phyloP scores from a whole-genome alignment of 805 yeast species.

The Saturnispora zaruensis region DNA sequence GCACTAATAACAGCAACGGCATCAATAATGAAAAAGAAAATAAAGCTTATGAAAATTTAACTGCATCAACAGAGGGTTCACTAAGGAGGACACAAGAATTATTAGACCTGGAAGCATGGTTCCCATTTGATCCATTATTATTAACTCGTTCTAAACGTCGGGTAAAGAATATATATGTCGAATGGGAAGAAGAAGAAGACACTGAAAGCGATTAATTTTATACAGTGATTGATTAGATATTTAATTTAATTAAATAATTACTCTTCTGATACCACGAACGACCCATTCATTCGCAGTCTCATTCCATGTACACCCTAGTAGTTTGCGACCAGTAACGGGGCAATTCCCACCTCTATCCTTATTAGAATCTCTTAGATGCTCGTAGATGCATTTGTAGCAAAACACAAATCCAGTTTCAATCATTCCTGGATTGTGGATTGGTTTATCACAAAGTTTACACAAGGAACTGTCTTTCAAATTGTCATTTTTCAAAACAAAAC shows the following conservation, averaged over 20 bases:
- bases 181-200: slow-evolving; percentile 76
- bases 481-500: neutral
- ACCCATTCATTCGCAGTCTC: slow-evolving; percentile 55
- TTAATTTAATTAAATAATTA: slow-evolving; percentile 37
- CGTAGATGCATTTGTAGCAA: slow-evolving; percentile 79
- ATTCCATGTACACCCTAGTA: slow-evolving; percentile 65
- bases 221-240: neutral
- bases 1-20: neutral
- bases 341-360: slow-evolving; percentile 58
- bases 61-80: slow-evolving; percentile 11
- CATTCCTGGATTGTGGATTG: slow-evolving; percentile 69
- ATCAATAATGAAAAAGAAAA: neutral
- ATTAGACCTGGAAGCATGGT: slow-evolving; percentile 84
- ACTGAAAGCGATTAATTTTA: slow-evolving; percentile 22
- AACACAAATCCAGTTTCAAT: slow-evolving; percentile 89
- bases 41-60: neutral
- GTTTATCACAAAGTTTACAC: slow-evolving; percentile 66
- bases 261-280: slow-evolving; percentile 63
- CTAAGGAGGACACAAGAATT: slow-evolving; percentile 53
- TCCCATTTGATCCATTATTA: slow-evolving; percentile 90
- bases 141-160: slow-evolving; percentile 51
- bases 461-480: slow-evolving; percentile 7
- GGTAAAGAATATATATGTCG: slow-evolving; percentile 54
- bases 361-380: slow-evolving; percentile 44
- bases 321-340: slow-evolving; percentile 68